These are phyloP conservation scores for Eurotiales sp. DNA, from an alignment of 2,329 filamentous ascomycete species.

Conservation along the genomic window DNA sequence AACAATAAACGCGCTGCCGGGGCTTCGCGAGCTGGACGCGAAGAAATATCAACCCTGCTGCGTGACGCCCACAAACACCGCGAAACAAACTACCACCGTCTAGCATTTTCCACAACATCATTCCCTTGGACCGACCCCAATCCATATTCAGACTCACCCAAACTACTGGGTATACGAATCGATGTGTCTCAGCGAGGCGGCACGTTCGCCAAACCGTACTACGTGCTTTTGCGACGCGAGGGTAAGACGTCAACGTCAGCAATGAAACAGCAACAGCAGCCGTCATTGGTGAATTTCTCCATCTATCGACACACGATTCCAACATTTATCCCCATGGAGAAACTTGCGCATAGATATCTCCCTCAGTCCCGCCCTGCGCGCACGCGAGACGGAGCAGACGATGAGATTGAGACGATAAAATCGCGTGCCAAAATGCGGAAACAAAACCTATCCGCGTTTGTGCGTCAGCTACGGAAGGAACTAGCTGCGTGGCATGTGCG, in stretches of 20 bases:
- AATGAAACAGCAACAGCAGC: background rate
- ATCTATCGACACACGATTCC: slow-evolving; percentile 46
- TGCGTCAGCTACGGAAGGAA: slow-evolving; percentile 38
- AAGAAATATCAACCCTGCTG: slow-evolving; percentile 32
- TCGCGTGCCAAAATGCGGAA: slow-evolving; percentile 21
- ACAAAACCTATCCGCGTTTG: slow-evolving; percentile 36
- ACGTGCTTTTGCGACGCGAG: slow-evolving; percentile 34
- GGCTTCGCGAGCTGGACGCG: slow-evolving; percentile 19
- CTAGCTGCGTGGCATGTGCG: slow-evolving; percentile 41
- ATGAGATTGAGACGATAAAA: slow-evolving; percentile 18
- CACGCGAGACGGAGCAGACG: background rate
- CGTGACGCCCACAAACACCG: slow-evolving; percentile 29
- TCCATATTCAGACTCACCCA: slow-evolving; percentile 25
- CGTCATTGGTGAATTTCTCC: slow-evolving; percentile 20
- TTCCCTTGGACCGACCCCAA: slow-evolving; percentile 46
- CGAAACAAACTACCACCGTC: slow-evolving; percentile 39
- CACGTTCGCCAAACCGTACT: slow-evolving; percentile 41
- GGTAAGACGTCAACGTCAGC: slow-evolving; percentile 10
- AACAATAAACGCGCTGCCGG: slow-evolving; percentile 7
- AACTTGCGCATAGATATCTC: slow-evolving; percentile 36
- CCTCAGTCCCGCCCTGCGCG: slow-evolving; percentile 15
- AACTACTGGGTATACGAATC: slow-evolving; percentile 40
- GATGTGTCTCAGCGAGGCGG: slow-evolving; percentile 39
- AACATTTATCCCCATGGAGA: slow-evolving; percentile 38
- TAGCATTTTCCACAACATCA: slow-evolving; percentile 43